A percentile compares a stretch with the other conserved stretches of the same genome.
Evolutionary conservation across 495 filamentous ascomycete species (phyloP).

Genomic region (Chaetomidium leptoderma): DNA sequence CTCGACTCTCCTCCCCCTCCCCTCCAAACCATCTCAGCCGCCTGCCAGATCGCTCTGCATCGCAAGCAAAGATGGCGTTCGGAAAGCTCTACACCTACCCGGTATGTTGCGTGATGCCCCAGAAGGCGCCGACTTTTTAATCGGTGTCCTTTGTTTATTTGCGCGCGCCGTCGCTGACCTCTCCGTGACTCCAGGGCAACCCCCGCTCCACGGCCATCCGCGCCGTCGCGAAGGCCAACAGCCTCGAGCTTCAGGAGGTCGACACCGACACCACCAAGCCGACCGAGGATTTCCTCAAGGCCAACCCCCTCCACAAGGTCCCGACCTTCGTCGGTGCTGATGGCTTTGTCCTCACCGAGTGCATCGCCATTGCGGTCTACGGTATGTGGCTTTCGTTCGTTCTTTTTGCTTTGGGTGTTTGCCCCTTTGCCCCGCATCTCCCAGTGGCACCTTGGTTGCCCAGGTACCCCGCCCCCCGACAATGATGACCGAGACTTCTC

Average conservation of each 20-base stretch:
- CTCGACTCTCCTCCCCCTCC: slow-evolving; percentile 20
- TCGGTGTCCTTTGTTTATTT: not conserved
- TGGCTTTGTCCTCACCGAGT: slow-evolving; percentile 84
- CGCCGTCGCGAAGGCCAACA: slow-evolving; percentile 93
- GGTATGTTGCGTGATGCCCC: slow-evolving; percentile 51
- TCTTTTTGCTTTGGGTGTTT: not conserved
- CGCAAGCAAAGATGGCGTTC: slow-evolving; percentile 72
- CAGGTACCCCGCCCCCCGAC: slow-evolving; percentile 1
- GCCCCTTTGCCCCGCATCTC: slow-evolving; percentile 25
- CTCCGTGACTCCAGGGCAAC: slow-evolving; percentile 61
- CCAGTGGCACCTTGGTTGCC: slow-evolving; percentile 11
- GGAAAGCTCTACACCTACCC: slow-evolving; percentile 89
- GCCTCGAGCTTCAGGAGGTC: slow-evolving; percentile 82
- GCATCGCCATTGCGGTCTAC: slow-evolving; percentile 94
- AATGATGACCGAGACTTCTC: slow-evolving; percentile 71
- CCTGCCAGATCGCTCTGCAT: slow-evolving; percentile 7
- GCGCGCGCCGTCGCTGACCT: slow-evolving; percentile 31
- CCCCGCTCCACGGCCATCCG: slow-evolving; percentile 80
- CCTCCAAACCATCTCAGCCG: slow-evolving; percentile 17
- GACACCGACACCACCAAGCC: slow-evolving; percentile 58
- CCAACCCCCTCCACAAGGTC: slow-evolving; percentile 83
- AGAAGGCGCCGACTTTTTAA: not conserved
- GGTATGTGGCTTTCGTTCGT: slow-evolving; percentile 57
- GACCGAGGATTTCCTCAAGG: slow-evolving; percentile 70
- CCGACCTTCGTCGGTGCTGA: slow-evolving; percentile 90